Base-by-base conservation (phyloP, 208 protist species). In the Leishmania major region DNA sequence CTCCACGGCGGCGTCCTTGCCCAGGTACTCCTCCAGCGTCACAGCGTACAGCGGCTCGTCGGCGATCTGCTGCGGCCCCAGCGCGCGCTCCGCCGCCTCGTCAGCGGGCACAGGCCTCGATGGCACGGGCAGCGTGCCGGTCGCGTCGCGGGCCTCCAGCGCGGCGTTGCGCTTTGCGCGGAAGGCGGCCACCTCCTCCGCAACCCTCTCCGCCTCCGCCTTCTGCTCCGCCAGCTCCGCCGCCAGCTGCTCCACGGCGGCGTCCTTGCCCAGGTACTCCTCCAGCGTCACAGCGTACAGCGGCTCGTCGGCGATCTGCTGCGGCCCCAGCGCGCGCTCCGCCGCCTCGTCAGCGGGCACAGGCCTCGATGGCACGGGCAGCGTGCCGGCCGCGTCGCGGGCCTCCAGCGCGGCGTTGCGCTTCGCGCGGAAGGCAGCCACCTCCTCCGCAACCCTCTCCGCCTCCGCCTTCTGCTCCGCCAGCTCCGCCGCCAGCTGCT, bases 331-430 rank as follows among this genome's bases (percentile, higher is more conserved):
- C 49, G 80, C 53, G 13, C 22, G 35, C 72, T 53, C 55, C 0
- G 80, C 75, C 1, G 80, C 62, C 40, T 79, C 80, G 11, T 53
- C 80, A 37, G 49, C 74, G n/a, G 67, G 35, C 57, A 78, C 40
- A 6, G 75, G 75, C 75, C 51, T 67, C 35, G 71, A 73, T 28
- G 35, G 53, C 59, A 75, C 81, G 40, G 77, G 55, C 79, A 89
- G 82, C 86, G 86, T 71, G 69, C 71, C 87, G 35, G 82, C 81
- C 11, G 78, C 83, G 40, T 78, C 84, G 77, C 81, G 84, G 28
- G 79, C 80, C 70, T 75, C 77, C 69, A 84, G 72, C 81, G 84
- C 84, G n/a, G 81, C 82, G 83, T 80, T 83, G 70, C 86, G 86
- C 82, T 75, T 85, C 77, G 43, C 75, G 25, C 69, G 82, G 55